Conservation (phyloP, 1,284 basidiomycete species). For the Ustilago lituana region DNA sequence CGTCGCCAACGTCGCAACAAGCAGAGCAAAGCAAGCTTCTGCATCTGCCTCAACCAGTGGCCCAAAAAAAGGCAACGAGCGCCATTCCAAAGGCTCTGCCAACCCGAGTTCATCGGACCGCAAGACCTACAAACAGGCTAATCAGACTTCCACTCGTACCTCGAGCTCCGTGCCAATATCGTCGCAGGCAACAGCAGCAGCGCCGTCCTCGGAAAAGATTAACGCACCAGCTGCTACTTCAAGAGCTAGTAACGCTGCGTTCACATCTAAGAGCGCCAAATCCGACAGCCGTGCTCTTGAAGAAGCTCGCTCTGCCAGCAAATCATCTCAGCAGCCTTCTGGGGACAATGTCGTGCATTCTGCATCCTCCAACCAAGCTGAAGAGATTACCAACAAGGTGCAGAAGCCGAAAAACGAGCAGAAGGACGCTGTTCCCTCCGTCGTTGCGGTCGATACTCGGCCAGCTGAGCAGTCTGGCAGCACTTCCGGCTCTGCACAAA, state of each 20-base stretch:
- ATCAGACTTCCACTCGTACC: slow-evolving; percentile 3
- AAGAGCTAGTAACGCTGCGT: background rate
- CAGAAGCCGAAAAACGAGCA: slow-evolving; percentile 3
- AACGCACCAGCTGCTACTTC: background rate
- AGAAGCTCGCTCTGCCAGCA: background rate
- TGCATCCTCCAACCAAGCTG: background rate
- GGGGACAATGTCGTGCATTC: background rate
- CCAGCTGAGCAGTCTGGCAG: background rate
- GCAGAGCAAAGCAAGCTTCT: background rate
- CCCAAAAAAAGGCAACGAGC: slow-evolving; percentile 19
- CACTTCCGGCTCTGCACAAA: background rate
- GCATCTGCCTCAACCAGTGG: background rate
- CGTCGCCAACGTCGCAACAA: slow-evolving; percentile 1
- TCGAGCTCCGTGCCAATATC: slow-evolving; percentile 14
- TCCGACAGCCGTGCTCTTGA: background rate
- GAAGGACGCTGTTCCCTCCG: background rate
- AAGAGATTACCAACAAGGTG: background rate
- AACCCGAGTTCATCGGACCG: slow-evolving; percentile 7
- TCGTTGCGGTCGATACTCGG: background rate
- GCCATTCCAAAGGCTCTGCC: slow-evolving; percentile 10
- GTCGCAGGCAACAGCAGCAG: slow-evolving; percentile 6
- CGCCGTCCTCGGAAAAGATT: slow-evolving; percentile 1
- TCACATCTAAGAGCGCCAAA: background rate
- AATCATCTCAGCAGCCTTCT: background rate
- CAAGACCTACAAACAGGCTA: slow-evolving; percentile 14